phyloP scores from a whole-genome alignment of 2,329 filamentous ascomycete species.

The Beauveria australis region DNA sequence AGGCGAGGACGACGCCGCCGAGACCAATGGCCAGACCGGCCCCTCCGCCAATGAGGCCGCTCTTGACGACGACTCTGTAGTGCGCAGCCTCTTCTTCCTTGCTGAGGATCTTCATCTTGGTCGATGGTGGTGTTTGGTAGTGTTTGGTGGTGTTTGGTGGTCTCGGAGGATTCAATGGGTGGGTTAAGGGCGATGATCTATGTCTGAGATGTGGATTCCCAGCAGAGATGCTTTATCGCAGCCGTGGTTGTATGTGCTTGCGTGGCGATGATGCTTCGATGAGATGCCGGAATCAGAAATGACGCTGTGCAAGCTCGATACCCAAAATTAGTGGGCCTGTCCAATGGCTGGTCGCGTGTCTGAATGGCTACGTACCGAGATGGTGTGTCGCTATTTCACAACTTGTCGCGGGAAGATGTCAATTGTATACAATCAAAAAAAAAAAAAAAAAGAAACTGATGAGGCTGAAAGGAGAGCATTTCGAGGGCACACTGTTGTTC shows the following conservation, averaged over 20 bases:
- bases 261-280: not conserved
- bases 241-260: not conserved
- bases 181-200: not conserved
- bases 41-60: constrained; percentile 65
- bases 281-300: not conserved
- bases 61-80: constrained; percentile 72
- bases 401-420: not conserved
- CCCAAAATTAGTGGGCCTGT: constrained; percentile 3
- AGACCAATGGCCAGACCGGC: constrained; percentile 60
- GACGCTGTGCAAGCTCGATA: not conserved
- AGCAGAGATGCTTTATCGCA: not conserved
- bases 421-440: not conserved
- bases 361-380: not conserved
- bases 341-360: not conserved
- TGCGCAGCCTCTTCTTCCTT: constrained; percentile 86
- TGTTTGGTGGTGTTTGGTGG: not conserved
- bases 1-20: constrained; percentile 59
- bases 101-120: constrained; percentile 85
- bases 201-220: not conserved
- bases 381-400: not conserved
- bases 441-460: not conserved
- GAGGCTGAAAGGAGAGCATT: not conserved
- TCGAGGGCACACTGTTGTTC: not conserved
- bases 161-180: not conserved
- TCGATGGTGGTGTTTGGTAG: not conserved